Base-by-base conservation (phyloP, 2,329 filamentous ascomycete genomes). In the Aulographum hederae region DNA sequence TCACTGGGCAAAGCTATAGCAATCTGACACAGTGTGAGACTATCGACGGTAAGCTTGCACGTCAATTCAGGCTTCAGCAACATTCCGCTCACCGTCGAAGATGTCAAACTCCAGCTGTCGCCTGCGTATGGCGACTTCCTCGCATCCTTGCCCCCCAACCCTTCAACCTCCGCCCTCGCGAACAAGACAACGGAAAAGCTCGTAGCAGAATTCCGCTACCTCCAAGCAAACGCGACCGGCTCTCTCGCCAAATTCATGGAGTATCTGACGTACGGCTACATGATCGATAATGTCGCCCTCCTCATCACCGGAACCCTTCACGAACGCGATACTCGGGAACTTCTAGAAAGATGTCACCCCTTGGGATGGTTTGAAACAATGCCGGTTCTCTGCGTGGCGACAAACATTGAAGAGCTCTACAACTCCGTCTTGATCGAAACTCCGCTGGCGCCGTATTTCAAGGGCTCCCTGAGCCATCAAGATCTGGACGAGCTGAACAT, bases 301-400 rank as follows among this genome's bases (percentile, higher is more conserved):
- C 73, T 98, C 47, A 98, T 98, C 56, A 98, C 89, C 15, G 89
- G 89, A 39, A 98, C 89, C 10, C 69, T 98, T 18, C 89, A 98
- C 58, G 91, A 98, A 60, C 73, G 89, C 51, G 89, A 98, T 54
- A 98, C 89, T 3, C 75, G 85, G 37, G 89, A 98, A 59, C 69
- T 98, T 39, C 63, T 98, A 33, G 89, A 95, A 50, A 69, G 89
- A 55, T 98, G 91, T 57, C 91, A 98, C 47, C 89, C 89, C 5
- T 69, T 98, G 5, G 89, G 89, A 43, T 95, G 85, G 84, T 98
- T 98, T 53, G 89, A 98, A 64, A 94, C 89, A 6, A 84, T 98
- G 77, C 91, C 89, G 0, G 89, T 94, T 3, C 77, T 98, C 32
- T 95, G 86, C 51, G 86, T 95, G 28, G 89, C 89, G 19, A 94